Evolutionary conservation across 805 yeast genomes (phyloP), one percentile per base, ranked within the genome.

Genomic region (Saccharomycopsis fermentans): DNA sequence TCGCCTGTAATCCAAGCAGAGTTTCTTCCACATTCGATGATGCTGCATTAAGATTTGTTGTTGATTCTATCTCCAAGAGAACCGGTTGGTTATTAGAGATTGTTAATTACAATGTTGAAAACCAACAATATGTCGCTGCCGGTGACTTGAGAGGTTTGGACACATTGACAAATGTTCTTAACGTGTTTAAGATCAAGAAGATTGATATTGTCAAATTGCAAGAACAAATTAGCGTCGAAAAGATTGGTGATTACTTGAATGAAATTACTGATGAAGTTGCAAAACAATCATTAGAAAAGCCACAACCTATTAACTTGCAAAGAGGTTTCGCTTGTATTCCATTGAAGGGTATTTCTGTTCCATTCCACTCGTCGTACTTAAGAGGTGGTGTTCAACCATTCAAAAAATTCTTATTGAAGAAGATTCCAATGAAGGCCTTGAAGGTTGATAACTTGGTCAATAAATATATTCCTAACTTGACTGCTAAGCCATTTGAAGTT

Each of bases 241-340:
- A 94, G 69, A 96, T 92, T 65, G 87, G 83, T 70, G 88, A 81
- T 68, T 96, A 92, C 70, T 81, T 92, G 77, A 76, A 81, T 68
- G 97, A 90, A 75, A 92, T 92, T 67, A 87, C 90, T 60, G 82
- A 76, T 53, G 97, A 91, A 76, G 89, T 91, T 63, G 74, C 97
- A 43, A 82, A 83, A 73, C 83, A 87, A 71, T 81, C 96, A 17
- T 57, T 73, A 56, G 96, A 87, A 60, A 94, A 94, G 77, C 90
- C 95, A 57, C 98, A 92, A 78, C 99, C 99, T 67, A 89, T 94
- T 71, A 96, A 90, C 58, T 80, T 95, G 69, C 95, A 94, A 77
- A 87, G 99, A 78, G 99, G 99, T 27, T 92, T 89, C 67, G 98
- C 99, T 48, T 92, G 94, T 68, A 94, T 94, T 68, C 99, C 99